Evolutionary conservation across 805 yeast species (phyloP).

Genomic region (Myxozyma sirexii): DNA sequence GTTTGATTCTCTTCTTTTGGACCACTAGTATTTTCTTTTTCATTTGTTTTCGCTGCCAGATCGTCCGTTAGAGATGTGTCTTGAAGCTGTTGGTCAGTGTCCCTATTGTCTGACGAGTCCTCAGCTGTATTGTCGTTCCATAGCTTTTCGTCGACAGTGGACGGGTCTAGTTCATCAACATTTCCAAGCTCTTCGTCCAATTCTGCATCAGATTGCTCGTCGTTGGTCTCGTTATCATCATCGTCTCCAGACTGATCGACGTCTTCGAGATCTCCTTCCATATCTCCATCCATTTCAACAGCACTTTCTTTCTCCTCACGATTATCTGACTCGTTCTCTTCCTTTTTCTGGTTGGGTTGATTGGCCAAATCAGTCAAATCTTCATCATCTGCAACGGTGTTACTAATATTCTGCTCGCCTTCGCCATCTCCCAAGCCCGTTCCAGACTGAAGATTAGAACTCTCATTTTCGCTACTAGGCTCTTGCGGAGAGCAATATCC

Average conservation of each 20-base stretch:
- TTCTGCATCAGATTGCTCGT: conserved; percentile 70
- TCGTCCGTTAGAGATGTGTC: conserved; percentile 27
- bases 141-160: conserved; percentile 51
- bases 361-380: conserved; percentile 72
- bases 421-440: conserved; percentile 92
- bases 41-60: conserved; percentile 26
- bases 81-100: conserved; percentile 40
- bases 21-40: conserved; percentile 37
- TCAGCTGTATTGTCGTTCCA: conserved; percentile 44
- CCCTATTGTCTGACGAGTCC: conserved; percentile 37
- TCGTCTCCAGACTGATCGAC: conserved; percentile 74
- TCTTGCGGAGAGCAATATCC: conserved; percentile 95
- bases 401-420: conserved; percentile 78
- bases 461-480: conserved; percentile 62
- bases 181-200: conserved; percentile 61
- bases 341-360: conserved; percentile 59
- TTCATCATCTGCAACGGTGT: conserved; percentile 89
- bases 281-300: conserved; percentile 91
- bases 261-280: conserved; percentile 92
- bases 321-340: conserved; percentile 66
- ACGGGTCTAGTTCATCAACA: conserved; percentile 39
- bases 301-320: conserved; percentile 77
- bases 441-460: conserved; percentile 73
- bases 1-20: conserved; percentile 33
- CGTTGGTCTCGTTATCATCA: conserved; percentile 81